phyloP scores from a whole-genome alignment of 1,139 yeast genomes.

The Diutina sp. region DNA sequence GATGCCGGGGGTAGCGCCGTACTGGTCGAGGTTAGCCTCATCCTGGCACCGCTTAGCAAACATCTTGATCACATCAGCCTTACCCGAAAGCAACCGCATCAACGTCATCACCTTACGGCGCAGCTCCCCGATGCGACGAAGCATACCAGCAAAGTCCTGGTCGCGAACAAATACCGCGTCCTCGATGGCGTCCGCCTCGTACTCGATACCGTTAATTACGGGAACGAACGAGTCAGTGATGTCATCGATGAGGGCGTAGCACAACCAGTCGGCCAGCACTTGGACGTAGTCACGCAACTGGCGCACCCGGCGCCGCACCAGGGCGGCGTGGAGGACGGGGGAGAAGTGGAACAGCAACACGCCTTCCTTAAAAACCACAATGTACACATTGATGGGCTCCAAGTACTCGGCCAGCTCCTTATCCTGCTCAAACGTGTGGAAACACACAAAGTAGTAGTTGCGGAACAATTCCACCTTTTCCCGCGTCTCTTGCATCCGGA shows the following conservation, averaged over 20 bases:
- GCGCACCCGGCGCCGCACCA: slow-evolving; percentile 83
- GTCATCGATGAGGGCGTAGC: slow-evolving; percentile 88
- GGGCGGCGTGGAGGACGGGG: slow-evolving; percentile 72
- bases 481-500: slow-evolving; percentile 74
- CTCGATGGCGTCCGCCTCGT: slow-evolving; percentile 87
- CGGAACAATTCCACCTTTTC: slow-evolving; percentile 73
- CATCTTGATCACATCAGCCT: slow-evolving; percentile 96
- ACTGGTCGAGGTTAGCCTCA: background rate
- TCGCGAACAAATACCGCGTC: slow-evolving; percentile 39
- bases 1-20: background rate
- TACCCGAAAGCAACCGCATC: slow-evolving; percentile 81
- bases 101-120: slow-evolving; percentile 86
- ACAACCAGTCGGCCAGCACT: slow-evolving; percentile 86
- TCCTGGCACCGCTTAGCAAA: slow-evolving; percentile 60
- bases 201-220: slow-evolving; percentile 72
- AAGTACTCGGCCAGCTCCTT: slow-evolving; percentile 67
- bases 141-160: slow-evolving; percentile 36
- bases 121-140: slow-evolving; percentile 76
- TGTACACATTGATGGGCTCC: slow-evolving; percentile 80
- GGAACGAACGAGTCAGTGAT: slow-evolving; percentile 93
- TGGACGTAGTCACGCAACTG: slow-evolving; percentile 80
- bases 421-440: slow-evolving; percentile 72
- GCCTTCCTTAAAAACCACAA: slow-evolving; percentile 79
- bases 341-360: slow-evolving; percentile 77
- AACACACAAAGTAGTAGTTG: slow-evolving; percentile 67